Evolutionary conservation across 768 basidiomycete species (phyloP), one percentile per base, ranked within the genome.

Genomic region (Boletus reticuloceps): DNA sequence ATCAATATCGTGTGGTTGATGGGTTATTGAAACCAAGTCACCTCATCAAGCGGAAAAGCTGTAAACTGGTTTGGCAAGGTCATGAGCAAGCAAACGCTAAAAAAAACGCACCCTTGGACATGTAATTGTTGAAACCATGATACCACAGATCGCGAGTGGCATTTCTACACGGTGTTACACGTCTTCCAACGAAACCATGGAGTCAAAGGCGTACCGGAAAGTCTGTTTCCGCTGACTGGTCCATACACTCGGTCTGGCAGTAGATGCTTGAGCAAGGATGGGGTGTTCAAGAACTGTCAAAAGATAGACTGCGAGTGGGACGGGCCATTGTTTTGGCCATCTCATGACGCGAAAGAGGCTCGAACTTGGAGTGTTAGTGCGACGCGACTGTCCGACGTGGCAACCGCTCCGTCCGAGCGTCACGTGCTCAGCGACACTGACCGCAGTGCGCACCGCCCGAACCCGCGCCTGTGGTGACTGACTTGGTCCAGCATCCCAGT

Each of bases 41-140:
- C 90, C 82, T 93, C 91, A 61, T 93, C 91, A 64, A 88, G 70
- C 19, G 91, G 91, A 63, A 91, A 93, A n/a, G 89, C 90, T 90
- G 58, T 10, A 40, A 64, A 53, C 20, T 40, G 52, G 63, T 59
- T 56, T 67, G 61, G 67, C 46, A 52, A 59, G 47, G 56, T 50
- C 54, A n/a, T 53, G 54, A 6, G 38, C 42, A 31, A 53, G 27
- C 31, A 47, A 43, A 22, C 5, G 29, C 39, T 37, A 47, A 39
- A 34, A 25, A n/a, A 34, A 25, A 68, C 73, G 62, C 59, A 91
- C 91, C 94, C 67, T 81, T 82, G 45, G 73, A 79, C 94, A 96
- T 95, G 70, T 97, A 97, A 63, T 83, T 85, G 63, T 91, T 71
- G 65, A 86, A 97, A 0, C 94, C 94, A 76, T 96, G 94, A 65